Base-by-base conservation (phyloP, 192 early-diverging fungal genomes). In the Cladochytrium replicatum region DNA sequence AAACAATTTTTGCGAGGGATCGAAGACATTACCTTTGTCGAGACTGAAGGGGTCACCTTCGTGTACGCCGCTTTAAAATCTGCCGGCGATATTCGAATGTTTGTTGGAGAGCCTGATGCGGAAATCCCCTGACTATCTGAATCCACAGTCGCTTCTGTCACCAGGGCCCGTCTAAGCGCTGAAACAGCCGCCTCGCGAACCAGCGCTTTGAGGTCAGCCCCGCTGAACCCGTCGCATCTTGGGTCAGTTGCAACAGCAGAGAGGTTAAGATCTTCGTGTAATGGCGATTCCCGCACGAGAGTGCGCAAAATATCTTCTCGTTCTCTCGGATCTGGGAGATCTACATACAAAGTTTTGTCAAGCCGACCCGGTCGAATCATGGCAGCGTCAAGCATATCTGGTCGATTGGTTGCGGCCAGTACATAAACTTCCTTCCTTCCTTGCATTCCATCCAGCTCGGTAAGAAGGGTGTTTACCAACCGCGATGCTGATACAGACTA, bases 321-420 rank as follows among this genome's bases (percentile, higher is more conserved):
- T 59, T 95, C 93, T 15, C 46, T 50, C 26, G 78, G 64, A 1
- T 76, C 82, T 0, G 95, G 95, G 40, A 98, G 63, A 61, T 93
- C 91, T 0, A 99, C 91, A 63, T 95, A 99, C n/a, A 99, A 71
- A n/a, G 91, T 63, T 54, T 93, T 94, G 69, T 96, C 95, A 22
- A 99, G 61, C 41, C 95, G 86, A 9, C 95, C 95, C 2, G 93
- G 91, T 21, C 95, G 87, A 24, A 99, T 71, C 93, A 99, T 93
- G 27, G 95, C 95, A 3, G 95, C 84, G 54, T 99, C 95, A 51
- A 99, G 93, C 59, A 92, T 92, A 53, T 94, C 91, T 42, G 95
- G 95, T 25, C 95, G 76, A 54, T 99, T 99, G 5, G 95, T 99
- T 9, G 95, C 95, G 1, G 89, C 95, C 59, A 99, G 91, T 24